Conservation (phyloP, 2,329 filamentous ascomycete species). For the Aspergillus caelatus region DNA sequence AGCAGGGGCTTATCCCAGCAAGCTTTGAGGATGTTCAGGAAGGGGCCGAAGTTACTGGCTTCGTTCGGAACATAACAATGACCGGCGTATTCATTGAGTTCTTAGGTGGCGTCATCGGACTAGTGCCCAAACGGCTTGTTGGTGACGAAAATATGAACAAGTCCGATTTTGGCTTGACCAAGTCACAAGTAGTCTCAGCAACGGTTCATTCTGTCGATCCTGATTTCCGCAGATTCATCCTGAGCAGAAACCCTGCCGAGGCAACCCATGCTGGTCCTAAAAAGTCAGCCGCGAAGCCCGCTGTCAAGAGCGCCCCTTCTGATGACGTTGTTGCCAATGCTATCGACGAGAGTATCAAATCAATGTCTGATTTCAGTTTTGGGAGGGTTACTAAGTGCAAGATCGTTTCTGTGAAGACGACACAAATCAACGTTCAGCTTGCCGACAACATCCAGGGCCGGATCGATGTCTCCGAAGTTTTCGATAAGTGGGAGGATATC, state of each 20-base stretch:
- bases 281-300: conserved; percentile 29
- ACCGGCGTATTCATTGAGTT: conserved; percentile 90
- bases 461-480: conserved; percentile 87
- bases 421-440: conserved; percentile 88
- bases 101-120: conserved; percentile 71
- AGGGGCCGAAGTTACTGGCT: conserved; percentile 72
- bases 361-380: conserved; percentile 71
- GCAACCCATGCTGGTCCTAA: conserved; percentile 54
- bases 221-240: conserved; percentile 68
- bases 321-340: conserved; percentile 54
- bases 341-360: conserved; percentile 65
- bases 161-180: conserved; percentile 76
- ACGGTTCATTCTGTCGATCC: conserved; percentile 73
- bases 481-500: conserved; percentile 86
- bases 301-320: conserved; percentile 40
- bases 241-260: conserved; percentile 59
- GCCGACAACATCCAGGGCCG: conserved; percentile 89
- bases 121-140: conserved; percentile 79
- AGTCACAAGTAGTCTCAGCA: conserved; percentile 73
- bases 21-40: conserved; percentile 72
- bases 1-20: conserved; percentile 71
- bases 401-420: conserved; percentile 83
- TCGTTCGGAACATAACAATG: conserved; percentile 79
- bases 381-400: conserved; percentile 76
- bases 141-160: conserved; percentile 68